Conservation (phyloP, 2,329 filamentous ascomycete genomes). For the Colletotrichum tamarilloi region DNA sequence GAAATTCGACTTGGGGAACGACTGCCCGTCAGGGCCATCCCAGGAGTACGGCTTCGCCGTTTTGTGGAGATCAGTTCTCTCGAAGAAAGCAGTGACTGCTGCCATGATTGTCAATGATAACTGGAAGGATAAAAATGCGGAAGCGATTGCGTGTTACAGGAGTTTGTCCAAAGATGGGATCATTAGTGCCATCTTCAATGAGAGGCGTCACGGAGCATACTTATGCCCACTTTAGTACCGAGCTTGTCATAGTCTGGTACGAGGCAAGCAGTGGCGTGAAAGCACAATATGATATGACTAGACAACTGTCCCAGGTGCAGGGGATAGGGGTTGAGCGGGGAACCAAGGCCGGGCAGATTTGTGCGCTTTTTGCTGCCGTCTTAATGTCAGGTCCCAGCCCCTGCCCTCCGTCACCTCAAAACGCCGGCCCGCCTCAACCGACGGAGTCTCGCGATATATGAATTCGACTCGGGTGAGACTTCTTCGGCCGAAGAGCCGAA, state of each 20-base stretch:
- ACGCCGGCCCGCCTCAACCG: too few relatives aligned
- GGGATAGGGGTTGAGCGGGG: not conserved
- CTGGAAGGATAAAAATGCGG: not conserved
- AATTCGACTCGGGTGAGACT: not conserved
- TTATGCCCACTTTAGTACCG: not conserved
- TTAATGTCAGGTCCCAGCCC: not conserved
- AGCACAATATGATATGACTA: not conserved
- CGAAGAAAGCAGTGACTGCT: constrained; percentile 4
- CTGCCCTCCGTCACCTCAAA: too few relatives aligned
- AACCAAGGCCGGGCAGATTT: not conserved
- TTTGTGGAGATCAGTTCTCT: not conserved
- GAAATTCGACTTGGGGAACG: not conserved
- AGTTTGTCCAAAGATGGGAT: too few relatives aligned
- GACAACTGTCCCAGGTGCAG: not conserved
- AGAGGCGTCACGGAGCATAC: not conserved
- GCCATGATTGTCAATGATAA: not conserved
- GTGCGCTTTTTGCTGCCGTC: not conserved
- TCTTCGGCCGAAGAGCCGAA: not conserved
- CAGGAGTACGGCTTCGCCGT: not conserved
- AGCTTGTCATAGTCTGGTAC: too few relatives aligned
- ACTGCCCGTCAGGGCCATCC: not conserved
- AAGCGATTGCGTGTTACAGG: too few relatives aligned
- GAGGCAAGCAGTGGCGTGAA: too few relatives aligned
- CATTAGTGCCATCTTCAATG: not conserved
- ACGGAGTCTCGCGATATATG: too few relatives aligned